These are phyloP conservation scores for Pontederia paniculata DNA, from an alignment of 176 grass and related monocot genomes.

Conservation along the genomic window DNA sequence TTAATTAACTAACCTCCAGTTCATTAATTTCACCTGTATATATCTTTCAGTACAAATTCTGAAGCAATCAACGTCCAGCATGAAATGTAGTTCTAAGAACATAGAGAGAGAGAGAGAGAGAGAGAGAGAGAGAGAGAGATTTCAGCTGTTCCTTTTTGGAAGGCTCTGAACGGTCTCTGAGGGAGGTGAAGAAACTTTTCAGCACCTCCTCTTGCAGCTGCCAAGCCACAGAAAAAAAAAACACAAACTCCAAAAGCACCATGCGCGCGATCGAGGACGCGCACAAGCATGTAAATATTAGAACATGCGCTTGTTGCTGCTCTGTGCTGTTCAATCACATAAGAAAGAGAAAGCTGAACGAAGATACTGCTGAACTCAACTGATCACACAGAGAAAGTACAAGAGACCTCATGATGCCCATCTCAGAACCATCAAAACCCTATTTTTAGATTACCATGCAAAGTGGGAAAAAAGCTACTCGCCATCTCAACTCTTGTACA, in stretches of 20 bases:
- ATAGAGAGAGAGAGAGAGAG: not conserved
- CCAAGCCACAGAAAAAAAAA: conserved; percentile 7
- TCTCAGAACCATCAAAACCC: conserved; percentile 1
- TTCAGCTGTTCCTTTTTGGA: conserved; percentile 25
- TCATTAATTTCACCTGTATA: too few species aligned
- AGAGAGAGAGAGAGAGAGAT: not conserved
- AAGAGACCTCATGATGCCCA: too few species aligned
- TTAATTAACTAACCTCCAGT: too few species aligned
- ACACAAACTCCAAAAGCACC: conserved; percentile 14
- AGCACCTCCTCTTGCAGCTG: conserved; percentile 6
- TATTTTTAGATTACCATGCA: too few species aligned
- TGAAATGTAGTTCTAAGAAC: too few species aligned
- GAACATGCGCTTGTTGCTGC: conserved; percentile 18
- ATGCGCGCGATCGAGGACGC: not conserved
- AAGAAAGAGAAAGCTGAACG: not conserved
- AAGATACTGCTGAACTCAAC: too few species aligned
- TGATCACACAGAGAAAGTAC: too few species aligned
- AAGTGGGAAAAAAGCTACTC: not conserved
- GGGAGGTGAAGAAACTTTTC: conserved; percentile 11
- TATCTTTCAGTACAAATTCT: too few species aligned
- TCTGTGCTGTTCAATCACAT: conserved; percentile 43
- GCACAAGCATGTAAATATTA: too few species aligned
- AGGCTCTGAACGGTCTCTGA: conserved; percentile 10
- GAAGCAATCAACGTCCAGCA: too few species aligned
- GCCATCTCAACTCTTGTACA: not conserved